Conservation (phyloP, 1,284 basidiomycete genomes). For the Singerocomus inundabilis region DNA sequence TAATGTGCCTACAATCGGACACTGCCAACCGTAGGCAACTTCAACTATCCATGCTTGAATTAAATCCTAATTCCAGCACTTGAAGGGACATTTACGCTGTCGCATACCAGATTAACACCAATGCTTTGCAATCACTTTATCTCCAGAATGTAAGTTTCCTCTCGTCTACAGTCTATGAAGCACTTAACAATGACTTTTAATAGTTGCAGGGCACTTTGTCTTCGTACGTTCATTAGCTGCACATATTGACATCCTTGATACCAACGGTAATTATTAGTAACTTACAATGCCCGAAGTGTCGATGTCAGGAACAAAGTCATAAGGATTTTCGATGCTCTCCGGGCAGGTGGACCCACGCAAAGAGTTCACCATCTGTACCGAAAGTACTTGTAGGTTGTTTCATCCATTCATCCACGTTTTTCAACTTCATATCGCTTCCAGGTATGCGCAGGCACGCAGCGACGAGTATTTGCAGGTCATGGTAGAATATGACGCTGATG, state of each 20-base stretch:
- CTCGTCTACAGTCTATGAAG: background rate
- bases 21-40: conserved; percentile 10
- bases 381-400: conserved; percentile 4
- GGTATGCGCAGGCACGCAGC: conserved; percentile 14
- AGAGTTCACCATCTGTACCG: conserved; percentile 13
- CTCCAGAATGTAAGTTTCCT: conserved; percentile 26
- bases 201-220: conserved; percentile 29
- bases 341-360: background rate
- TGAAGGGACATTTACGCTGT: conserved; percentile 18
- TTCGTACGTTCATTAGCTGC: conserved; percentile 21
- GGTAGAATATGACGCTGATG: background rate
- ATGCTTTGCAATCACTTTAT: conserved; percentile 23
- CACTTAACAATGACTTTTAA: conserved; percentile 2
- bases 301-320: conserved; percentile 11
- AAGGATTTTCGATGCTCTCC: conserved; percentile 17
- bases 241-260: background rate
- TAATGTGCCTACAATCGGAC: conserved; percentile 17
- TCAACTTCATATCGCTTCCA: background rate
- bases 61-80: background rate
- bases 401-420: background rate
- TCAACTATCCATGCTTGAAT: background rate
- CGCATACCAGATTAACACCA: conserved; percentile 22
- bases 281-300: conserved; percentile 11
- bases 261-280: conserved; percentile 11
- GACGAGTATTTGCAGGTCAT: background rate